These are phyloP conservation scores for Tricharina praecox DNA, from an alignment of 495 filamentous ascomycete genomes.

Conservation along the genomic window DNA sequence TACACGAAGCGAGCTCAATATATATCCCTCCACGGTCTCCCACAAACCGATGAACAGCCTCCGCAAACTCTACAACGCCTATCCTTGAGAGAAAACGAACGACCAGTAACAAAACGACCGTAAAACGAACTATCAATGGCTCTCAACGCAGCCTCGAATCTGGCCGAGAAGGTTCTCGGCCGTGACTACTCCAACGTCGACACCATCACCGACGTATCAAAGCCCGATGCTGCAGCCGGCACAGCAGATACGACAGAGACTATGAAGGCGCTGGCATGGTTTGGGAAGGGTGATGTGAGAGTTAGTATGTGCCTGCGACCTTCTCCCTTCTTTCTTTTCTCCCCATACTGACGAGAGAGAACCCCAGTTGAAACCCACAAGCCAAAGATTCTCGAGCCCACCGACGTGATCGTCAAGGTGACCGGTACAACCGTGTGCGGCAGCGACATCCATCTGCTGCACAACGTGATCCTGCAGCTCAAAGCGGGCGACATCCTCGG, in stretches of 20 bases:
- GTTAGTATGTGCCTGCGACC: conserved; percentile 36
- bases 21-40: background rate
- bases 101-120: too few relatives aligned
- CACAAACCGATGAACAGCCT: too few relatives aligned
- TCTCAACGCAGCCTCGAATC: conserved; percentile 15
- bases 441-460: conserved; percentile 62
- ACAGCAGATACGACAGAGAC: conserved; percentile 4
- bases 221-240: conserved; percentile 4
- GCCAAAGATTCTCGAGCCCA: conserved; percentile 51
- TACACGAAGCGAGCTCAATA: background rate
- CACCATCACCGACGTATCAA: conserved; percentile 5
- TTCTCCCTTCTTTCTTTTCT: background rate
- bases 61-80: too few relatives aligned
- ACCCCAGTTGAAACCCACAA: conserved; percentile 43
- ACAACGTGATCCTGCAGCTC: conserved; percentile 31
- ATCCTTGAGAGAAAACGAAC: too few relatives aligned
- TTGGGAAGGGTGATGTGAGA: conserved; percentile 49
- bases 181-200: background rate
- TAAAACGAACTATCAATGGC: background rate
- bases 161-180: conserved; percentile 5
- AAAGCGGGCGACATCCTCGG: conserved; percentile 29
- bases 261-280: conserved; percentile 54
- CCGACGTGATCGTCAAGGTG: conserved; percentile 66
- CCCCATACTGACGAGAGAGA: background rate
- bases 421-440: conserved; percentile 77